Base-by-base conservation (phyloP, 2,329 filamentous ascomycete species). In the Stagonosporopsis vannaccii region DNA sequence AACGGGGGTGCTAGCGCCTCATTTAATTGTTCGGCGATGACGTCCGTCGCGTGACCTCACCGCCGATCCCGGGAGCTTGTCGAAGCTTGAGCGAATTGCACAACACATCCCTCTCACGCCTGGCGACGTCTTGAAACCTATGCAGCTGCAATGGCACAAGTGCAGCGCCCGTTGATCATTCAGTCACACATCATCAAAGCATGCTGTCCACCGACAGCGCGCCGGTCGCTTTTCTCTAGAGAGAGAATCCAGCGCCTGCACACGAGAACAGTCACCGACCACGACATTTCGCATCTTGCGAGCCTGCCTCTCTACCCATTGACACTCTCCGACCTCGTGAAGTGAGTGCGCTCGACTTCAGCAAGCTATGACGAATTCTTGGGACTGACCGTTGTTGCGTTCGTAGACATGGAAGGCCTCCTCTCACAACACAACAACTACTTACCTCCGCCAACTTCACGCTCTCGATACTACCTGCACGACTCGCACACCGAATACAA, bases 391-490 rank as follows among this genome's bases (percentile, higher is more conserved):
- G 13, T 37, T 40, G 48, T 55, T 46, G 56, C 56, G 51, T 56
- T 30, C 57, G 22, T 55, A 87, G 85, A 74, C 85, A 88, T 78
- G 95, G 95, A 58, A 88, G 90, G 6, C 94, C 94, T 28, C 93
- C 95, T 0, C 85, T 98, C 47, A 90, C 90, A 3, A 85, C 89
- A 52, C 83, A 88, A 35, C 90, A 91, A 20, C 85, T 99, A 52
- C 87, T 97, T 68, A 87, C 89, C 33, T 97, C 93, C 1, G 95
- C 95, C 60, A 97, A 97, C 80, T 98, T 98, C 79, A 96, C 95
- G 12, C 89, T 98, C 63, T 91, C 89, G 25, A 90, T 97, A 49
- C 87, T 98, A 9, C 95, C 95, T 13, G 90, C 95, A 45, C 91
- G 95, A 33, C 87, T 99, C 23, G 95, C 95, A 23, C 92, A 96